Evolutionary conservation across 352 stramenopile species (phyloP).

Genomic region (Thalassiosira livingstoniorum): DNA sequence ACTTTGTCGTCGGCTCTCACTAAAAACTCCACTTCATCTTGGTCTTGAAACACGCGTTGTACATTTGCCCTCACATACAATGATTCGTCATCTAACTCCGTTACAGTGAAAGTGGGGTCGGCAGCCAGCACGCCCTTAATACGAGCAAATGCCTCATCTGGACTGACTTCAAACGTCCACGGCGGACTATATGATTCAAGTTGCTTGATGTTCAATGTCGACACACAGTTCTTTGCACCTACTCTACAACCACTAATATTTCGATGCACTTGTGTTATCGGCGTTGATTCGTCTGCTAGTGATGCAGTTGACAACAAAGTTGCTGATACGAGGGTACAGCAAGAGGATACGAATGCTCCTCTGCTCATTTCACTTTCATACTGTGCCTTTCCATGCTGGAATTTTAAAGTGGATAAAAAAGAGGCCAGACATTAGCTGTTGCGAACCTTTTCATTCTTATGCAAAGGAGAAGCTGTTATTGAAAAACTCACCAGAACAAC

Average conservation of each 20-base stretch:
- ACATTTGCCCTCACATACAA: constrained; percentile 69
- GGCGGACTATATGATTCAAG: constrained; percentile 63
- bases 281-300: constrained; percentile 35
- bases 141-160: constrained; percentile 76
- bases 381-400: not conserved
- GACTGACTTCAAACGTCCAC: constrained; percentile 77
- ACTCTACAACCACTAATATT: constrained; percentile 41
- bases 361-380: constrained; percentile 17
- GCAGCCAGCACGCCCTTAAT: constrained; percentile 77
- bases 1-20: constrained; percentile 75
- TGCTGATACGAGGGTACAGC: constrained; percentile 21
- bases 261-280: not conserved
- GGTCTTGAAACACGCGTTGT: constrained; percentile 46
- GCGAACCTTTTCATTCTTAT: not conserved
- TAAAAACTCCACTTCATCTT: constrained; percentile 79
- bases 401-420: too few relatives aligned
- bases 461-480: not conserved
- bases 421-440: not conserved
- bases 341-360: constrained; percentile 32
- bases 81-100: constrained; percentile 60
- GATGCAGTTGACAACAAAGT: constrained; percentile 32
- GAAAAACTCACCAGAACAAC: too few relatives aligned
- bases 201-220: constrained; percentile 75
- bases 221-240: constrained; percentile 69
- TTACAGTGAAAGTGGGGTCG: constrained; percentile 57